phyloP scores from a whole-genome alignment of 116 monocot genomes.

The Papilionanthe hybrid region DNA sequence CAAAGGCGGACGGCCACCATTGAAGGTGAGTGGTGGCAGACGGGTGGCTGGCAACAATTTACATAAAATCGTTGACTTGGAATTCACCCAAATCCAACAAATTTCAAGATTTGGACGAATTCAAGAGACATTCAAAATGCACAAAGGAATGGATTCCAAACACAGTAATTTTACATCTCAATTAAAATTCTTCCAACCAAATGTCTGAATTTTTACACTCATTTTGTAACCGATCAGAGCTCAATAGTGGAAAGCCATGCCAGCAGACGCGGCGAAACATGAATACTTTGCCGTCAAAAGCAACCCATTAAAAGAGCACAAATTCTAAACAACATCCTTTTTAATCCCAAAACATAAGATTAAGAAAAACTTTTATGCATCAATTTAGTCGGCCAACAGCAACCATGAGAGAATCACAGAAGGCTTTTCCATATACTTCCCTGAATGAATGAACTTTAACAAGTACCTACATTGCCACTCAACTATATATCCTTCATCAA shows the following conservation, averaged over 20 bases:
- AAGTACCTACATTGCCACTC: conserved; percentile 7
- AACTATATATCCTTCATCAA: background rate
- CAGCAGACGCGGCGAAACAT: background rate
- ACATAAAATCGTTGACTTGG: too few relatives aligned
- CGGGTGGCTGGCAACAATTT: too few relatives aligned
- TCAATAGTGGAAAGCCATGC: background rate
- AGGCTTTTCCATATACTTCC: conserved; percentile 1
- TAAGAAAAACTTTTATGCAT: background rate
- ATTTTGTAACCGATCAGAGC: too few relatives aligned
- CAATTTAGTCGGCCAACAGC: background rate
- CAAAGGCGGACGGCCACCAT: too few relatives aligned
- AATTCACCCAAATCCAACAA: too few relatives aligned
- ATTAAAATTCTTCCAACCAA: too few relatives aligned
- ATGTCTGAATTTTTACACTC: too few relatives aligned
- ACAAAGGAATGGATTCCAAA: too few relatives aligned
- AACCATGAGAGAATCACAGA: background rate
- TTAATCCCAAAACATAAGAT: background rate
- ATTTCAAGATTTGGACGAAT: too few relatives aligned
- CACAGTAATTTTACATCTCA: too few relatives aligned
- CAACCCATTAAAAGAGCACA: background rate
- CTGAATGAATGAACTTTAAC: conserved; percentile 6
- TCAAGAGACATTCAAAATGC: too few relatives aligned
- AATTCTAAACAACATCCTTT: background rate
- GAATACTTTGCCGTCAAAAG: background rate
- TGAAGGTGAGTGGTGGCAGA: too few relatives aligned